Conservation (phyloP, 352 stramenopile genomes). For the Pythium angustatum region DNA sequence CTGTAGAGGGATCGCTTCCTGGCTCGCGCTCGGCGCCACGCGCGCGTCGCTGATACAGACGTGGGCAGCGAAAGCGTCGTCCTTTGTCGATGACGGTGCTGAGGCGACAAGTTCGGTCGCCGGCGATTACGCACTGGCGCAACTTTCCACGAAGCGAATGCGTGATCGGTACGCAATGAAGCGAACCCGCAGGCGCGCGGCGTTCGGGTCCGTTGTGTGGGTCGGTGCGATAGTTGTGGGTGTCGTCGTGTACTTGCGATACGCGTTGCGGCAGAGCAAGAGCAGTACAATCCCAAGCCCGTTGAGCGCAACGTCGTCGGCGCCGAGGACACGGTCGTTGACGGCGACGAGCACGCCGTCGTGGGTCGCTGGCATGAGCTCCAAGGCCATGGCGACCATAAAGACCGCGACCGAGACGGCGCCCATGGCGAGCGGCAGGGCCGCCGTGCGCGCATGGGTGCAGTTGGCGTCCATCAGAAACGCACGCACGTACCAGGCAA, state of each 20-base stretch:
- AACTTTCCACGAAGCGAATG: neutral
- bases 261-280: conserved; percentile 26
- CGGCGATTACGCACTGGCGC: no score
- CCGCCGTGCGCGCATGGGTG: neutral
- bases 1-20: no score
- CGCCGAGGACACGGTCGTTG: neutral
- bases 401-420: conserved; percentile 1
- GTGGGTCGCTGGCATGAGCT: neutral
- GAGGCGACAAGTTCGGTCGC: no score
- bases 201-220: neutral
- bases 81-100: no score
- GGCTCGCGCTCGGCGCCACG: neutral
- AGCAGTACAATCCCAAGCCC: conserved; percentile 8
- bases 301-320: conserved; percentile 23
- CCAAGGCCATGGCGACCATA: neutral
- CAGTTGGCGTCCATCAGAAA: conserved; percentile 22
- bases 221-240: no score
- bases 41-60: no score
- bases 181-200: neutral
- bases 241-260: conserved; percentile 12
- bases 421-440: neutral
- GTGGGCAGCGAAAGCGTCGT: no score
- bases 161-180: neutral
- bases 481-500: conserved; percentile 8
- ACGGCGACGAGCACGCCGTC: neutral